phyloP scores from a whole-genome alignment of 2,329 filamentous ascomycete species.

The Xylariaceae sp. region DNA sequence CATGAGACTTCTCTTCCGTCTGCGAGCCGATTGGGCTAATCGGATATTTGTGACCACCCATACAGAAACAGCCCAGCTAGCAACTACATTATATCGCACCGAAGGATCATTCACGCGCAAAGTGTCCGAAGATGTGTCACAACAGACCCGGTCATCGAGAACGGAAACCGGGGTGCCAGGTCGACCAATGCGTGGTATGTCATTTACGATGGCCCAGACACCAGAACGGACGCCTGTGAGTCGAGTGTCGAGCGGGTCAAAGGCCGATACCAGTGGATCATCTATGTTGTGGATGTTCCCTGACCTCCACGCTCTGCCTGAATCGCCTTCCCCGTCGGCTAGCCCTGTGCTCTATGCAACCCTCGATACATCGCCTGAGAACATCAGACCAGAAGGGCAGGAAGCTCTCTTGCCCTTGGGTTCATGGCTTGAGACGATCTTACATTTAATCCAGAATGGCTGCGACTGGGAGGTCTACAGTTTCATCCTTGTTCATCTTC shows the following conservation, averaged over 20 bases:
- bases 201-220: slow-evolving; percentile 45
- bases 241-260: slow-evolving; percentile 41
- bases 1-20: slow-evolving; percentile 74
- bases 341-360: slow-evolving; percentile 51
- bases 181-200: slow-evolving; percentile 49
- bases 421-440: slow-evolving; percentile 72
- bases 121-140: slow-evolving; percentile 48
- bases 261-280: slow-evolving; percentile 33
- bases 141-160: slow-evolving; percentile 41
- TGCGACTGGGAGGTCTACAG: slow-evolving; percentile 91
- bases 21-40: slow-evolving; percentile 78
- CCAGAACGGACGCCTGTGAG: slow-evolving; percentile 40
- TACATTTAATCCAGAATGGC: slow-evolving; percentile 68
- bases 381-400: slow-evolving; percentile 17
- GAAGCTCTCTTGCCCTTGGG: slow-evolving; percentile 54
- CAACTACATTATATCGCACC: slow-evolving; percentile 66
- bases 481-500: slow-evolving; percentile 80
- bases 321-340: slow-evolving; percentile 39
- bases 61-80: slow-evolving; percentile 70
- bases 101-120: slow-evolving; percentile 50
- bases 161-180: slow-evolving; percentile 39
- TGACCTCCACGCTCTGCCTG: slow-evolving; percentile 53
- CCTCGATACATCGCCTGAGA: slow-evolving; percentile 17
- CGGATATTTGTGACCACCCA: slow-evolving; percentile 67
- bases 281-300: slow-evolving; percentile 57